Conservation (phyloP, 2,329 filamentous ascomycete species). For the Ophiognomonia clavigignenti-juglandacearum region DNA sequence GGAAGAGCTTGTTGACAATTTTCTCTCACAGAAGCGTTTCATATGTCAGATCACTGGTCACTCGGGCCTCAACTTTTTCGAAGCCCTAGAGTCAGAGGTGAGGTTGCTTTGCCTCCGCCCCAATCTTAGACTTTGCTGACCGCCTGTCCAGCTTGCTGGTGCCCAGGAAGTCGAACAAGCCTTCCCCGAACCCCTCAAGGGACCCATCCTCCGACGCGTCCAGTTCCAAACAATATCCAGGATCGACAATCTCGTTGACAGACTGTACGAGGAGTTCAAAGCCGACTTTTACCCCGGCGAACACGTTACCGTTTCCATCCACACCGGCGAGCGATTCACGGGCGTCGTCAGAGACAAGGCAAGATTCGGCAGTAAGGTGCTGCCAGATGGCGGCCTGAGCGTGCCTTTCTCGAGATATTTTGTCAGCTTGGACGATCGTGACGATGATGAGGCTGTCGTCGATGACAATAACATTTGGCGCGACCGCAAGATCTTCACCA, state of each 20-base stretch:
- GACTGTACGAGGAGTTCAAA: slow-evolving; percentile 74
- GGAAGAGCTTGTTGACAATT: slow-evolving; percentile 11
- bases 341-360: slow-evolving; percentile 83
- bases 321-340: slow-evolving; percentile 63
- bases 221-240: slow-evolving; percentile 87
- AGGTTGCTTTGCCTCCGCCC: slow-evolving; percentile 26
- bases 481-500: slow-evolving; percentile 89
- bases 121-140: slow-evolving; percentile 21
- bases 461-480: slow-evolving; percentile 78
- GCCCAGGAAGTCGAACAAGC: slow-evolving; percentile 85
- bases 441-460: slow-evolving; percentile 69
- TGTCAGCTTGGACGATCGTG: slow-evolving; percentile 65
- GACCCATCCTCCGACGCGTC: slow-evolving; percentile 82
- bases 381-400: slow-evolving; percentile 65
- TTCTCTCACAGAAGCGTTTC: slow-evolving; percentile 65
- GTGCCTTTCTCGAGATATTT: slow-evolving; percentile 75
- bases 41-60: slow-evolving; percentile 96
- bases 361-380: slow-evolving; percentile 58
- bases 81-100: slow-evolving; percentile 88
- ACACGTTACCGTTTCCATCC: slow-evolving; percentile 67
- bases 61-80: slow-evolving; percentile 85
- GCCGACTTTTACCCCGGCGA: slow-evolving; percentile 89
- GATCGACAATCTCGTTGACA: slow-evolving; percentile 74
- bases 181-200: slow-evolving; percentile 87
- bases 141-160: slow-evolving; percentile 57